Evolutionary conservation across 768 basidiomycete genomes (phyloP), one percentile per base, ranked within the genome.

Genomic region (Psilocybe azurescens): DNA sequence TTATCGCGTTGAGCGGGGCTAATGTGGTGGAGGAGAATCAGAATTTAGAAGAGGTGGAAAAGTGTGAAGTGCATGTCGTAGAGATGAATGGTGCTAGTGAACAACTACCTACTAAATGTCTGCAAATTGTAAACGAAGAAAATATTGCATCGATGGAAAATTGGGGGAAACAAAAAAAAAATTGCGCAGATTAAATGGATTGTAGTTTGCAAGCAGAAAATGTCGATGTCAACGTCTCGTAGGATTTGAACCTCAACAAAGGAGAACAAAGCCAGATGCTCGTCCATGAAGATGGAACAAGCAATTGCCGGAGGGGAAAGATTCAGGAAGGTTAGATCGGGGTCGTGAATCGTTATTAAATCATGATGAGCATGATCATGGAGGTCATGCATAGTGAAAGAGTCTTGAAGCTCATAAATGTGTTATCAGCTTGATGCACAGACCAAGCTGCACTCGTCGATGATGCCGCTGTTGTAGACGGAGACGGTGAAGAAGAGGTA

Each of bases 361-460:
- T 56, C 59, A 61, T 62, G 53, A 67, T 51, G 44, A 66, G 49
- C 56, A 73, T 51, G 39, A 69, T 33, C 47, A 72, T 44, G 5
- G 64, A 66, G 16, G 64, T 61, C 46, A 70, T 63, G 54, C 74
- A 65, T 29, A 33, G 53, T 54, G 47, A 67, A 18, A 55, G 65
- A 59, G 67, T 30, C 38, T 49, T 55, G 62, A 62, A 47, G 58
- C 28, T 41, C 38, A 24, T 24, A 24, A 24, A 24, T 28, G 28
- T 28, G 47, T 32, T 55, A 53, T 54, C 50, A 10, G 67, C 29
- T 39, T 56, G 66, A 54, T 58, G 65, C 10, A 66, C 48, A 29
- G 71, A 65, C 69, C 69, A 72, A 38, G 72, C 76, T 24, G 70
- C 70, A 55, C 71, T 75, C 16, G 61, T 73, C n/a, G 68, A 63